phyloP scores from a whole-genome alignment of 164 flowering plant species.

The Buxus sempervirens region DNA sequence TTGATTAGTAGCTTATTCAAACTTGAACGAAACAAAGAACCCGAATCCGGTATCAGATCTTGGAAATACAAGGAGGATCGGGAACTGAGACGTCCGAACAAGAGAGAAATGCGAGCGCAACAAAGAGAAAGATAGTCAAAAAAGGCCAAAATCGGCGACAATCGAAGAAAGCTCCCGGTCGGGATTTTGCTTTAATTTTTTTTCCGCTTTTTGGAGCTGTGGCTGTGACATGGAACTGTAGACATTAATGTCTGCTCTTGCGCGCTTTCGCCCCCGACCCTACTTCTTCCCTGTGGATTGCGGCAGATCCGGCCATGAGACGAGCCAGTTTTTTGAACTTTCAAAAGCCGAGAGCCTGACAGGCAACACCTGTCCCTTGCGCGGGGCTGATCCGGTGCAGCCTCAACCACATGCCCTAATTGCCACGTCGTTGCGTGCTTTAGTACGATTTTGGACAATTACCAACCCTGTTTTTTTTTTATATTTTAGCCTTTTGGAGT shows the following conservation, averaged over 20 bases:
- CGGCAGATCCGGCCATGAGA: no score
- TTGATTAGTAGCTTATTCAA: background rate
- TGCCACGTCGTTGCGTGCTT: no score
- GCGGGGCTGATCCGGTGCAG: no score
- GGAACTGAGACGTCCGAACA: background rate
- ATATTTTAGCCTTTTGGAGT: no score
- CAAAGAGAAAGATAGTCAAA: background rate
- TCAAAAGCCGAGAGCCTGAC: slow-evolving; percentile 11
- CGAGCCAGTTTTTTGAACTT: slow-evolving; percentile 21
- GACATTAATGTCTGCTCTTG: slow-evolving; percentile 3
- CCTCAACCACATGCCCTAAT: no score
- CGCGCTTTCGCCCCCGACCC: background rate
- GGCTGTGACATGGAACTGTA: background rate
- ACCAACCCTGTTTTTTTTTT: no score
- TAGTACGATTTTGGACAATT: no score
- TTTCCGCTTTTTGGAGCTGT: no score
- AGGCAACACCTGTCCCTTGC: background rate
- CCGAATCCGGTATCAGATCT: background rate
- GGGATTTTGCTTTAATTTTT: background rate
- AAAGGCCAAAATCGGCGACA: background rate
- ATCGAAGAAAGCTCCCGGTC: background rate
- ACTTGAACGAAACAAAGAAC: background rate
- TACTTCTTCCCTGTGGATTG: no score
- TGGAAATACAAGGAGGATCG: background rate
- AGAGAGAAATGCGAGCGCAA: background rate